Percentiles rank a stretch among this genome's conserved stretches.
Conservation (phyloP, 2,329 filamentous ascomycete species). For the Eutypa lata region DNA sequence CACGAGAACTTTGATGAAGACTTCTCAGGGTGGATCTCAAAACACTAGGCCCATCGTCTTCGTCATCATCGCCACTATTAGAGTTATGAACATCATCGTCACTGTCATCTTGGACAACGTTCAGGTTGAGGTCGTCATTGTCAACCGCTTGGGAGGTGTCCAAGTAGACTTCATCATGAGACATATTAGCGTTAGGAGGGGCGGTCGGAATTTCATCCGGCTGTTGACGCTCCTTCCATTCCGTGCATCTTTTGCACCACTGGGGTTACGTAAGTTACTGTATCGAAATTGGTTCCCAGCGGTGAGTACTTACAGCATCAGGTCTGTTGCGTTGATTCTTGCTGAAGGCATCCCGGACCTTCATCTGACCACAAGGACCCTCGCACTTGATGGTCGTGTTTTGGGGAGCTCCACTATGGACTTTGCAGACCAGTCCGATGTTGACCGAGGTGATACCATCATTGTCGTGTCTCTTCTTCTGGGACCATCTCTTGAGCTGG, state of each 20-base stretch:
- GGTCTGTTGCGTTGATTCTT: constrained; percentile 27
- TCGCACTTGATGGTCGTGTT: constrained; percentile 20
- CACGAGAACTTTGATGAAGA: background rate
- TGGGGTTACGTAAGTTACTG: constrained; percentile 11
- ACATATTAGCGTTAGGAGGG: constrained; percentile 14
- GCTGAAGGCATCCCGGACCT: constrained; percentile 29
- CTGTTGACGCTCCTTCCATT: constrained; percentile 26
- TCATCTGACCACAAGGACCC: constrained; percentile 30
- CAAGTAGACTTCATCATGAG: constrained; percentile 1
- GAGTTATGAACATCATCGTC: constrained; percentile 1
- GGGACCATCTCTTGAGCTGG: constrained; percentile 24
- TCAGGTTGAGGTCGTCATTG: background rate
- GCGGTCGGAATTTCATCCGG: constrained; percentile 19
- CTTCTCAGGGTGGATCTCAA: background rate
- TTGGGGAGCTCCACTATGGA: constrained; percentile 17
- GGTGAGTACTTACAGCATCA: constrained; percentile 24
- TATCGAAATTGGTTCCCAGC: background rate
- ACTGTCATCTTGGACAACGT: background rate
- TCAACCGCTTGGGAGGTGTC: background rate
- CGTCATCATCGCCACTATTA: constrained; percentile 3
- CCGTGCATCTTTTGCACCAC: constrained; percentile 34
- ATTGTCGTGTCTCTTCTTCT: constrained; percentile 6
- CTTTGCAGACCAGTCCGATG: constrained; percentile 26
- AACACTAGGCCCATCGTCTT: constrained; percentile 6
- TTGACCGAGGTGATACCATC: constrained; percentile 14